These are phyloP conservation scores for Purpureocillium lavendulum DNA, from an alignment of 2,329 filamentous ascomycete genomes.

Conservation along the genomic window DNA sequence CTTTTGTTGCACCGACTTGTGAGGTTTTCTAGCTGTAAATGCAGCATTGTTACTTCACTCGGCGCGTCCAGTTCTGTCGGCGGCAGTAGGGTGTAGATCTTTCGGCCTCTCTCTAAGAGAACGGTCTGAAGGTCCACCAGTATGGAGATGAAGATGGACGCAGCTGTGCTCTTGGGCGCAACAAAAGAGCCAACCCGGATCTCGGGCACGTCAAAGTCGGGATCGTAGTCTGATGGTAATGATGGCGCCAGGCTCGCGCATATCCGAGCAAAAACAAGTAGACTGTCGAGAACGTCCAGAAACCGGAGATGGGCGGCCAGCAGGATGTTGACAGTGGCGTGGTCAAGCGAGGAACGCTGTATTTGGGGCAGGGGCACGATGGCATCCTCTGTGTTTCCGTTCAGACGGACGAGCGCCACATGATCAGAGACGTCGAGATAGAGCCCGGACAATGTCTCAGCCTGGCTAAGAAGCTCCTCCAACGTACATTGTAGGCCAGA, in stretches of 20 bases:
- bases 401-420: background rate
- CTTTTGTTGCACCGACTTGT: too few species aligned
- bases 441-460: conserved; percentile 24
- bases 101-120: conserved; percentile 10
- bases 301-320: conserved; percentile 28
- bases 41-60: conserved; percentile 13
- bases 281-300: conserved; percentile 25
- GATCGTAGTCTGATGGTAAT: conserved; percentile 17
- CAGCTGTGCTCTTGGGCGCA: conserved; percentile 21
- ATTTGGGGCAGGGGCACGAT: too few species aligned
- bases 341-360: conserved; percentile 15
- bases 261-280: conserved; percentile 20
- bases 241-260: conserved; percentile 21
- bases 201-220: conserved; percentile 27
- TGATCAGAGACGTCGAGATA: conserved; percentile 21
- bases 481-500: conserved; percentile 17
- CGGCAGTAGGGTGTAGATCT: conserved; percentile 7
- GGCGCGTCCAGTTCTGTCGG: conserved; percentile 4
- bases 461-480: conserved; percentile 23
- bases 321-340: conserved; percentile 26
- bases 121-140: conserved; percentile 20
- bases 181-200: conserved; percentile 31
- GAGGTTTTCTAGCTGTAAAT: conserved; percentile 9
- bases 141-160: conserved; percentile 22
- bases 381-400: too few species aligned